Conservation (phyloP, 2,329 filamentous ascomycete genomes). For the Stachybotrys echinatus region DNA sequence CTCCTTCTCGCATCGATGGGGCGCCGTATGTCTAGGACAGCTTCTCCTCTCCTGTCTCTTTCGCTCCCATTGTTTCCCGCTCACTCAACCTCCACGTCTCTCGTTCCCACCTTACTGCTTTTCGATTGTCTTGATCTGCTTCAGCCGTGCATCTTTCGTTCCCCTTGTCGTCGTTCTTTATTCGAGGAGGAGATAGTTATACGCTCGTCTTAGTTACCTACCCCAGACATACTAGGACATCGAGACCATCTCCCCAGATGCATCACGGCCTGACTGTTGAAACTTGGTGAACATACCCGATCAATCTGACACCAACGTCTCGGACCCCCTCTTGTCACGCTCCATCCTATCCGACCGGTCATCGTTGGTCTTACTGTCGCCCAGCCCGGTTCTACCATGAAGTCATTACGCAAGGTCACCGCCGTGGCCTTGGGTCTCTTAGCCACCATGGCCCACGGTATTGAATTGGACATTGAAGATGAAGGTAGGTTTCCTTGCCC, state of each 20-base stretch:
- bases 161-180: neutral
- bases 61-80: neutral
- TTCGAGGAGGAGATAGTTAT: neutral
- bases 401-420: neutral
- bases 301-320: too few relatives aligned
- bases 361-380: too few relatives aligned
- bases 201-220: neutral
- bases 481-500: neutral
- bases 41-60: neutral
- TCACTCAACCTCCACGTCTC: too few relatives aligned
- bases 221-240: neutral
- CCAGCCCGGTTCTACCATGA: neutral
- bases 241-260: too few relatives aligned
- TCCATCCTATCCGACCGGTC: too few relatives aligned
- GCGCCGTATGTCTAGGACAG: too few relatives aligned
- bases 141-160: neutral
- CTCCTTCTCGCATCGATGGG: neutral
- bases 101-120: neutral
- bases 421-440: slow-evolving; percentile 1
- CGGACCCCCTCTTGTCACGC: too few relatives aligned
- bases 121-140: neutral
- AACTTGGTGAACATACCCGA: too few relatives aligned
- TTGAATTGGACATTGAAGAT: neutral
- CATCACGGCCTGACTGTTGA: too few relatives aligned
- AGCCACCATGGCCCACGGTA: neutral